Evolutionary conservation across 2,329 filamentous ascomycete species (phyloP).

Genomic region (Fusarium solani-melongenae): DNA sequence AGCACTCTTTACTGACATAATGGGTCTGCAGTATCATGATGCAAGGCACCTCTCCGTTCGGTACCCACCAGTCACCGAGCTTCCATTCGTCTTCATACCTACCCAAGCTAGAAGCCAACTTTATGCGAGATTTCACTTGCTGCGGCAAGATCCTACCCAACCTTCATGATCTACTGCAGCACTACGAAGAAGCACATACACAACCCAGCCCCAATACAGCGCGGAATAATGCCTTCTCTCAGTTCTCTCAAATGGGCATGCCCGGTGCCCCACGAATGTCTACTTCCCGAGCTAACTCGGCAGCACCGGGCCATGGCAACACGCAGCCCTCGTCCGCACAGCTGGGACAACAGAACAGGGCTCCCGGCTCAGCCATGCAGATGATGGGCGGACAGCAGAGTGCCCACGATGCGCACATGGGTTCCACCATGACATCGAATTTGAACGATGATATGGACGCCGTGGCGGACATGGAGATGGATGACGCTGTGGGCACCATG

Average conservation of each 20-base stretch:
- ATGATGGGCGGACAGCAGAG: conserved; percentile 53
- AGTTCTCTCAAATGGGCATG: conserved; percentile 52
- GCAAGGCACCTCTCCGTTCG: conserved; percentile 93
- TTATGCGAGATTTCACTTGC: conserved; percentile 97
- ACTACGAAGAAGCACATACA: conserved; percentile 96
- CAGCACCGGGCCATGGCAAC: conserved; percentile 45
- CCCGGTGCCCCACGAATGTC: conserved; percentile 47
- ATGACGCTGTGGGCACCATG: conserved; percentile 78
- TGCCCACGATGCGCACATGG: conserved; percentile 51
- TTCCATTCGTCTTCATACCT: conserved; percentile 97
- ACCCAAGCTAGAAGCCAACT: conserved; percentile 95
- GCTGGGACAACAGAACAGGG: conserved; percentile 49
- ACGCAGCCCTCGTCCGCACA: conserved; percentile 44
- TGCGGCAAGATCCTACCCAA: conserved; percentile 91
- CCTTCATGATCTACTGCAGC: conserved; percentile 92
- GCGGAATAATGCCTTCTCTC: conserved; percentile 54
- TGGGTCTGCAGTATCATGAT: conserved; percentile 80
- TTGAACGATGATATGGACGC: conserved; percentile 78
- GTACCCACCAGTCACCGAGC: conserved; percentile 85
- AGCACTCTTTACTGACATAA: conserved; percentile 37
- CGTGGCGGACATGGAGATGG: conserved; percentile 96
- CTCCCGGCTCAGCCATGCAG: conserved; percentile 49
- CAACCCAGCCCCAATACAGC: conserved; percentile 65
- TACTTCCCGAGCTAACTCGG: conserved; percentile 47
- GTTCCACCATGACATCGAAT: conserved; percentile 55